Evolutionary conservation across 305 asterid genomes (phyloP).

Genomic region (Fraxinus dipetala): DNA sequence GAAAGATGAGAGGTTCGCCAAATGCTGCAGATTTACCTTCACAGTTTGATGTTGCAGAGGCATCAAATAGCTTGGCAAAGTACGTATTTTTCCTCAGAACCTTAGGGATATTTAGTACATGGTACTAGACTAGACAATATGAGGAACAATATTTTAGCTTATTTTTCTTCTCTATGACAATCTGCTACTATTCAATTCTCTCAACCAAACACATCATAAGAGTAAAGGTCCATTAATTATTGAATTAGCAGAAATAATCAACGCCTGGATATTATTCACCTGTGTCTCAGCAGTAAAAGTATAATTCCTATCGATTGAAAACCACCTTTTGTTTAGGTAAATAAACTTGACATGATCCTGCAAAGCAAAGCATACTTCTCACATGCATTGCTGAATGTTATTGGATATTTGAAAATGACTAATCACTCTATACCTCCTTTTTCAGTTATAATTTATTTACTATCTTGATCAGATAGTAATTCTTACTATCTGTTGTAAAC

Average conservation of each 20-base stretch:
- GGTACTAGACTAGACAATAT: neutral
- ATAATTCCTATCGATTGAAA: neutral
- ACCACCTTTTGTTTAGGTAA: neutral
- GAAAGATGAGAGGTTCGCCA: slow-evolving; percentile 33
- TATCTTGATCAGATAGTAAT: neutral
- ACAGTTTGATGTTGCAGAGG: slow-evolving; percentile 44
- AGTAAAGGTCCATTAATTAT: neutral
- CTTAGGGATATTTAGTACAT: neutral
- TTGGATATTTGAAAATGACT: neutral
- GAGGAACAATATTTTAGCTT: neutral
- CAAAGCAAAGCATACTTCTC: neutral
- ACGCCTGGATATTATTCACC: neutral
- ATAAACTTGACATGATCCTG: neutral
- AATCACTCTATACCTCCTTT: neutral
- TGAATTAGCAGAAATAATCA: neutral
- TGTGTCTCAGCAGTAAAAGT: neutral
- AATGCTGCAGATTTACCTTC: slow-evolving; percentile 29
- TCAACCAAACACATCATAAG: neutral
- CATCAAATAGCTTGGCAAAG: slow-evolving; percentile 50
- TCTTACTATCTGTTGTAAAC: neutral
- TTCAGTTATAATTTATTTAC: neutral
- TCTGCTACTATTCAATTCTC: neutral
- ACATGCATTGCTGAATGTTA: neutral
- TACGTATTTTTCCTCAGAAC: slow-evolving; percentile 16
- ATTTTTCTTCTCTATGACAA: neutral